phyloP scores from a whole-genome alignment of 371 early-diverging fungal genomes.

The Chytridium lagenaria region DNA sequence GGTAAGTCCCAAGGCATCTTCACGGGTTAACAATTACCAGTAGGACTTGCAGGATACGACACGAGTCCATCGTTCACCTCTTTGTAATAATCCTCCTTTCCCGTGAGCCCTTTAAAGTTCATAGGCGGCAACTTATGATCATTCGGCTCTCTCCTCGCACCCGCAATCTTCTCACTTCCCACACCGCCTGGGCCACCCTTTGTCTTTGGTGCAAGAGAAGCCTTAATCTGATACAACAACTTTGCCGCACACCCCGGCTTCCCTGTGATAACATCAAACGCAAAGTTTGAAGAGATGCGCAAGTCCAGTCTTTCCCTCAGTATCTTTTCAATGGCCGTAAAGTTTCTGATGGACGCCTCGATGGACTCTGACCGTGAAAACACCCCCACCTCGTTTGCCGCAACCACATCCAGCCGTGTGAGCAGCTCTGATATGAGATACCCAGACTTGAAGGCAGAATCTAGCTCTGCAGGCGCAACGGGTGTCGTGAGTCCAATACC shows the following conservation, averaged over 20 bases:
- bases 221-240: slow-evolving; percentile 55
- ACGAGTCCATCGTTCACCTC: slow-evolving; percentile 7
- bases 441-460: slow-evolving; percentile 46
- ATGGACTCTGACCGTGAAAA: slow-evolving; percentile 3
- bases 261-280: slow-evolving; percentile 51
- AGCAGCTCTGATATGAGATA: slow-evolving; percentile 50
- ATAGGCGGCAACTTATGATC: background rate
- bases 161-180: background rate
- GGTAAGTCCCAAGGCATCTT: background rate
- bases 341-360: slow-evolving; percentile 51
- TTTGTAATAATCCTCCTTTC: background rate
- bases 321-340: slow-evolving; percentile 42
- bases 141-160: background rate
- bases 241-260: slow-evolving; percentile 52
- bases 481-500: slow-evolving; percentile 41
- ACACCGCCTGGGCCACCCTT: background rate
- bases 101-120: background rate
- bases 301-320: slow-evolving; percentile 51
- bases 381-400: background rate
- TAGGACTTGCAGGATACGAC: slow-evolving; percentile 38
- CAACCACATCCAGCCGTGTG: slow-evolving; percentile 27
- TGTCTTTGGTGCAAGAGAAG: slow-evolving; percentile 13
- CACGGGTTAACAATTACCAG: slow-evolving; percentile 22
- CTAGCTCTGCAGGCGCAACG: slow-evolving; percentile 41
- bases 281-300: slow-evolving; percentile 44